Base-by-base conservation (phyloP, 805 yeast species). In the Kluyveromyces dobzhanskii region DNA sequence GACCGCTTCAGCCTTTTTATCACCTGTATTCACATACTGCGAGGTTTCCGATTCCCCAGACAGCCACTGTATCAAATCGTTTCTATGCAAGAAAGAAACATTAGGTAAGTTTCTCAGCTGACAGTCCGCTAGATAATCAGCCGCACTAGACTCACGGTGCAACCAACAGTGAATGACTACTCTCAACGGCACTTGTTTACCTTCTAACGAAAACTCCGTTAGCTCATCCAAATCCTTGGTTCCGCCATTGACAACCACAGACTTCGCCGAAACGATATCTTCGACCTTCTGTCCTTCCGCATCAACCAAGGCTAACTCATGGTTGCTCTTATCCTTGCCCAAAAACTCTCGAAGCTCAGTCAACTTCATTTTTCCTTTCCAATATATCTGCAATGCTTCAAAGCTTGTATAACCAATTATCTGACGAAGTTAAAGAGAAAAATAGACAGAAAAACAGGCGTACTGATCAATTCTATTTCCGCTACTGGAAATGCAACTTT, bases 51-150 rank as follows among this genome's bases (percentile, higher is more conserved):
- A 66, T 16, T 75, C 69, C 3, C 95, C 95, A 43, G 71, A 73
- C 37, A 90, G 69, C 87, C 92, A 88, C 23, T 85, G 73, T 39
- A 81, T 70, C 44, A 90, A 70, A 55, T 90, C 95, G 7, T 86
- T 79, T 61, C 94, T 78, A 51, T 86, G 94, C 56, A 85, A 62
- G 54, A 90, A 88, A 41, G 85, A 78, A 55, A 90, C 73, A 45
- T 85, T 85, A 2, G 76, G 69, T 25, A 90, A 70, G 3, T 74
- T 70, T 29, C 71, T 64, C 36, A 70, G 71, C 50, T 76, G 80
- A 46, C 95, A 85, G 28, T 75, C 78, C 9, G 78, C 71, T 43
- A 86, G 73, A 57, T 90, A 88, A 39, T 85, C 94, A 10, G 95
- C 80, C 32, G 87, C 80, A 29, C 80, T 73, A 19, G 83, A 69